These are phyloP conservation scores for Lachnellula willkommii DNA, from an alignment of 2,329 filamentous ascomycete species.

Conservation along the genomic window DNA sequence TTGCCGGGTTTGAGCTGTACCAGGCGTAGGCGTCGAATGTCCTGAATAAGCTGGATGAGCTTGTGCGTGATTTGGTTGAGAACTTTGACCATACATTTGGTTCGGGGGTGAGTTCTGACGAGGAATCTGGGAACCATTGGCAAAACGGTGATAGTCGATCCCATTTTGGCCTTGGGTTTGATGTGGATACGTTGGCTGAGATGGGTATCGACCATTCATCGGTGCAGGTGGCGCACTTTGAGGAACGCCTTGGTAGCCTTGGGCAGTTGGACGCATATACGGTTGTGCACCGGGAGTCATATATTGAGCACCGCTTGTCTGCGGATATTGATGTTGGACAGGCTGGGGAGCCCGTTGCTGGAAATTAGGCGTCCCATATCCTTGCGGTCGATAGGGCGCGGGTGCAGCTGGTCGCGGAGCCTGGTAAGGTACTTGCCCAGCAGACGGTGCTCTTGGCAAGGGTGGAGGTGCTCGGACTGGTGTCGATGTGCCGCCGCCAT, in stretches of 20 bases:
- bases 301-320: constrained; percentile 22
- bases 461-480: constrained; percentile 25
- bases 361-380: constrained; percentile 28
- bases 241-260: constrained; percentile 22
- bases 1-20: constrained; percentile 19
- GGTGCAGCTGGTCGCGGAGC: constrained; percentile 22
- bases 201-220: constrained; percentile 25
- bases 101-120: constrained; percentile 31
- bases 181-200: constrained; percentile 23
- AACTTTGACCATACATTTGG: constrained; percentile 21
- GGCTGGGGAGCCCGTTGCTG: constrained; percentile 27
- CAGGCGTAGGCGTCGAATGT: constrained; percentile 20
- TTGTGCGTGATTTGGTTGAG: constrained; percentile 19
- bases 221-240: constrained; percentile 21
- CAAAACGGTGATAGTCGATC: constrained; percentile 23
- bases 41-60: constrained; percentile 15
- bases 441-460: constrained; percentile 26
- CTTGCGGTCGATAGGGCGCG: constrained; percentile 24
- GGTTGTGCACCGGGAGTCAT: constrained; percentile 16
- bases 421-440: constrained; percentile 25
- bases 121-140: constrained; percentile 18
- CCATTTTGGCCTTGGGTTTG: constrained; percentile 26
- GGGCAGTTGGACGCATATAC: constrained; percentile 22
- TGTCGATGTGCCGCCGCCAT: constrained; percentile 22
- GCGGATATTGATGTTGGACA: constrained; percentile 25